Base-by-base conservation (phyloP, 768 basidiomycete species). In the Amanita rubescens region DNA sequence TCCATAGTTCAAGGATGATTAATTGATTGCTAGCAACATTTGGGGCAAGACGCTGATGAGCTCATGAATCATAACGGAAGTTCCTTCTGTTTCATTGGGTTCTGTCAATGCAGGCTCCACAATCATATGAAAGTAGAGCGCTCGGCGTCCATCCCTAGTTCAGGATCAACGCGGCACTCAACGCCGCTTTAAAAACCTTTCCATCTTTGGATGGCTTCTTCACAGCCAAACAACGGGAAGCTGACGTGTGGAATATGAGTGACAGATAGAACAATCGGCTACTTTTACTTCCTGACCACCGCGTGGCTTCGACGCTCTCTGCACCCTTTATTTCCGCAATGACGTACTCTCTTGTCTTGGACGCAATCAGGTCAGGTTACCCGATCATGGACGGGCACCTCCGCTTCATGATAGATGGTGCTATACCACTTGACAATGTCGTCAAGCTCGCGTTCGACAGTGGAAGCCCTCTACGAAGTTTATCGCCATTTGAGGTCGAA, bases 241-340 rank as follows among this genome's bases (percentile, higher is more conserved):
- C 45, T 34, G 54, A 51, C 37, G 9, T 44, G 44, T 11, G 42
- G 48, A 19, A 45, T 50, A 3, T 51, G 35, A 42, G 41, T 51
- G 54, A 30, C 10, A 51, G 39, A 55, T 41, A 51, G 44, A 37
- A 39, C 48, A 51, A 32, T 47, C n/a, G 27, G 4, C 37, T n/a
- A 45, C 12, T 51, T 42, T 58, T 56, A 59, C 52, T 12, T 49
- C 33, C 14, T 22, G 34, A 61, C 58, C 43, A 57, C 58, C 35
- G 60, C 34, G 48, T 62, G 43, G 61, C 61, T 53, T 60, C 59
- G 32, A 59, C 56, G 5, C 61, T 60, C 53, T 35, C 51, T 59
- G 30, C 60, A 62, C 52, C 55, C 55, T 46, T 52, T 52, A 49
- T 57, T 42, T 49, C 55, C 55, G 12, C 4, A 15, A 42, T 60